Base-by-base conservation (phyloP, 495 filamentous ascomycete genomes). In the Xylaria telfairii region DNA sequence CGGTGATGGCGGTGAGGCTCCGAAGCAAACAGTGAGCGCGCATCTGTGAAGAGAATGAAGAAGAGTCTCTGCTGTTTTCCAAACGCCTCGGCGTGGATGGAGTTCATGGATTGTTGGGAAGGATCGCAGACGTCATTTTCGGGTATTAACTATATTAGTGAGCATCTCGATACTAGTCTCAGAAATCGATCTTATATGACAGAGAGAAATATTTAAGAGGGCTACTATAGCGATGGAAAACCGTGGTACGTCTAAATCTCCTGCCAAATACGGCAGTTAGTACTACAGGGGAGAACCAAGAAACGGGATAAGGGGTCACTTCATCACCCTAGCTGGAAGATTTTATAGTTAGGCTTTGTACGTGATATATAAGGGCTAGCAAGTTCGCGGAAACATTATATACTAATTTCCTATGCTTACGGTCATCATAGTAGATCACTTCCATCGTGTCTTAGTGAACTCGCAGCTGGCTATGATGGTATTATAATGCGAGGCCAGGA, bases 21-120 rank as follows among this genome's bases (percentile, higher is more conserved):
- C 60, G 17, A 61, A 53, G 34, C 19, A 57, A 12, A 32, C 51
- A 1, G 39, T 57, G 0, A 47, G 60, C 42, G 30, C 68, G 10
- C 68, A 70, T 59, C 34, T 70, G 19, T 70, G 51, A 65, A 34
- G 30, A 37, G 17, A 19, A 28, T 7, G 53, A 34, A 30, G 54
- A 59, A 34, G 30, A 12, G 0, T 37, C 15, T 6, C 9, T n/a
- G 8, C 21, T 10, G 28, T 37, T 17, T 54, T 34, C 7, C 9
- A 4, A 37, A 7, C 8, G 6, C 54, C 21, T 37, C 19, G 54
- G 17, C 15, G 17, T 59, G 3, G 17, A 30, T 24, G 39, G 7
- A 28, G 17, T 5, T n/a, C 15, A 17, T 9, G 17, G 17, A 47
- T 13, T 17, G 17, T 26, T 19, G 42, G 47, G 19, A 21, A 32